Evolutionary conservation across 1,139 yeast genomes (phyloP), one percentile per base, ranked within the genome.

Genomic region (Taphrina pruni): DNA sequence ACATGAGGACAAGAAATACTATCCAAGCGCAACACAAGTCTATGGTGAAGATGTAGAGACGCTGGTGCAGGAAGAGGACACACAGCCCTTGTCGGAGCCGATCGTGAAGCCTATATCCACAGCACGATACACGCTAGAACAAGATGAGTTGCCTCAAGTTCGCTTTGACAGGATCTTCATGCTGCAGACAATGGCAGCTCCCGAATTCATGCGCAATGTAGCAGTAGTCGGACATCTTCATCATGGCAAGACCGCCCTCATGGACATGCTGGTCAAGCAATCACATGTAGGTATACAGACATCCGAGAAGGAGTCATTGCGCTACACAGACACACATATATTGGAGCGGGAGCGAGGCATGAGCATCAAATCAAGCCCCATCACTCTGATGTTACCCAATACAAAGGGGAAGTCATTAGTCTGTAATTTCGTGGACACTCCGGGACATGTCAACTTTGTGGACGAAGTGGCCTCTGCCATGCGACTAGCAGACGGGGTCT

Each of bases 381-480:
- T 89, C 72, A 81, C 95, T 0, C 74, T 91, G 20, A 77, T 93
- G 11, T 77, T 88, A n/a, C 85, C 84, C 0, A 86, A 86, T 74
- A 72, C 84, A 38, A 81, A 80, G 26, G 87, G 84, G 0, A 85
- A 83, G 72, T 87, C 96, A 0, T 79, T 80, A 50, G 84, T 86
- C 0, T 75, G 88, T 39, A 90, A 89, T 74, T 73, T 92, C 2
- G 73, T 91, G 0, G 99, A 95, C 75, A 83, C 97, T 0, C 99
- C 99, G 0, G 99, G 99, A 0, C 98, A 94, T 78, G 84, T 85
- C 0, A 88, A 91, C 75, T 94, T 94, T 76, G 78, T 83, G 43
- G 97, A 90, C 75, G 98, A 94, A 74, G 80, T 86, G 2, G 82
- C 86, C 0, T 83, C 86, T 0, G 84, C 89, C 0, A 77, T 88